Percentiles rank a stretch among this genome's conserved stretches.
phyloP scores from a whole-genome alignment of 176 grass and related monocot species.

The Pontederia crassipes region DNA sequence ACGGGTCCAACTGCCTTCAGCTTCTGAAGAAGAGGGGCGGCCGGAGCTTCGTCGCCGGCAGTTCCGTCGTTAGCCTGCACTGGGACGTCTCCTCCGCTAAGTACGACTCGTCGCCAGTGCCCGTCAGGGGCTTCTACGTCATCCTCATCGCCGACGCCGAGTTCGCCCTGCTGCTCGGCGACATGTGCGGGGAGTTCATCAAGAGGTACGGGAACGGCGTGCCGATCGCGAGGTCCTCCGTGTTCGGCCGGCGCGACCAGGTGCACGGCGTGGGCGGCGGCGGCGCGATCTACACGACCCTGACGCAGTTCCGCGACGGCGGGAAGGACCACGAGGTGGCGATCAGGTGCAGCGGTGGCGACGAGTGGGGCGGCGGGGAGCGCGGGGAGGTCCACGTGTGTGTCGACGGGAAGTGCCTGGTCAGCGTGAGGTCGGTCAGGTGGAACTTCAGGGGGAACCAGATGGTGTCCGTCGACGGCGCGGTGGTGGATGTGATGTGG shows the following conservation, averaged over 20 bases:
- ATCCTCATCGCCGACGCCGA: neutral
- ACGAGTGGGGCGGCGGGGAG: neutral
- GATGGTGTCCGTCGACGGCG: slow-evolving; percentile 42
- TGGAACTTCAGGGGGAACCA: slow-evolving; percentile 80
- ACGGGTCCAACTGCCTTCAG: too few species aligned
- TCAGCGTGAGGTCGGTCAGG: slow-evolving; percentile 37
- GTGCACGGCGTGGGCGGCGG: neutral
- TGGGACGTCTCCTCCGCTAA: slow-evolving; percentile 51
- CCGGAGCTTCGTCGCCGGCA: slow-evolving; percentile 40
- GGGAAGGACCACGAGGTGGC: slow-evolving; percentile 1
- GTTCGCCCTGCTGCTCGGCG: neutral
- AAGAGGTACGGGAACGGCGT: neutral
- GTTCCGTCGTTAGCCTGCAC: slow-evolving; percentile 35
- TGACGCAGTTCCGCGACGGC: neutral
- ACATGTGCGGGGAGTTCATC: slow-evolving; percentile 4
- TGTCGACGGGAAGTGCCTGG: slow-evolving; percentile 47
- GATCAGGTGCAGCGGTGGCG: slow-evolving; percentile 19
- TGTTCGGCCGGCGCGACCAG: neutral
- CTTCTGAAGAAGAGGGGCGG: slow-evolving; percentile 39
- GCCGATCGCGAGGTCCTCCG: neutral
- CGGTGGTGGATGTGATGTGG: slow-evolving; percentile 76
- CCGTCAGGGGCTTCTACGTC: neutral
- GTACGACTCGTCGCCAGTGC: slow-evolving; percentile 10
- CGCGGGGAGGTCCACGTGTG: slow-evolving; percentile 38
- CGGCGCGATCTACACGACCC: neutral